Evolutionary conservation across 2,329 filamentous ascomycete genomes (phyloP), one percentile per base, ranked within the genome.

Genomic region (Diplodia intermedia): DNA sequence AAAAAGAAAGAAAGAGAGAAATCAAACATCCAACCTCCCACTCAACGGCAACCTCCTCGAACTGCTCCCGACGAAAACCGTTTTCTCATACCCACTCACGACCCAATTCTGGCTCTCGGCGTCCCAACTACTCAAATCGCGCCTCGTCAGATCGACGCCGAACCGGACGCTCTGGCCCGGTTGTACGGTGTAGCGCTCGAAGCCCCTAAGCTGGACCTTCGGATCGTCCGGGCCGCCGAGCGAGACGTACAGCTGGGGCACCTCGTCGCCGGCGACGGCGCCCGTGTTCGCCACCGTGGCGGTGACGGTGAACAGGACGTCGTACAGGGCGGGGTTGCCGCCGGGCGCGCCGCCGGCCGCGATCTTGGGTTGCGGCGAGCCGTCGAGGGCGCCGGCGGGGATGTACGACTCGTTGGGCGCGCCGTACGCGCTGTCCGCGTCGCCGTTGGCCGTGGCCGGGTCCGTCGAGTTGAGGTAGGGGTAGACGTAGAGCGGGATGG

Each of bases 41-140:
- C 74, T 81, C 14, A 89, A 80, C 26, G 81, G 82, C 71, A 89
- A 76, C 68, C 85, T 88, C 72, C 87, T 82, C 68, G 86, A 88
- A 4, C 84, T 87, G 71, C 80, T 83, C 31, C 88, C 88, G 6
- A 90, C 87, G 70, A 85, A 86, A 50, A 88, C 83, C 68, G 81
- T 88, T 82, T 89, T 89, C 65, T 83, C 79, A 72, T 86, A 83
- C 26, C 81, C 73, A 36, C 81, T 82, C 66, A 89, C 82, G 55
- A 93, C 86, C 94, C 94, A 98, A 82, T 97, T 90, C 84, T 97
- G 94, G n/a, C 81, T 77, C 1, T 76, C 84, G 0, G 86, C 82
- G 72, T 97, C 92, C 94, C 94, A 97, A 82, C 93, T 95, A 77
- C 90, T 93, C 67, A 97, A 72, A 75, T 97, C 94, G 68, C 93